Evolutionary conservation across 148 eudicot species (phyloP).

Genomic region (Suaeda aralocaspica): DNA sequence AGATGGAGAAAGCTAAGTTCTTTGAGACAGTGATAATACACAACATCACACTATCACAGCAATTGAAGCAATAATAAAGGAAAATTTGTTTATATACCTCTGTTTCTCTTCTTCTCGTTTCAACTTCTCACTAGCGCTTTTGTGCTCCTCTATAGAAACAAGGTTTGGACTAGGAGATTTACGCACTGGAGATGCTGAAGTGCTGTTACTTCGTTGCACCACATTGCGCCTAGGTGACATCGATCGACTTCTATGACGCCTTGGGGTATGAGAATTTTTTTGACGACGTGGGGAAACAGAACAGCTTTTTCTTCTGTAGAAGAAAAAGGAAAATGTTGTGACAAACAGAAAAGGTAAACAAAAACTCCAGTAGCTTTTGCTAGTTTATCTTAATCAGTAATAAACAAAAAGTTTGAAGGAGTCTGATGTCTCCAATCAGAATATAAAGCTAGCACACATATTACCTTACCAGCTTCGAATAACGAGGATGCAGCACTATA

Average conservation of each 20-base stretch:
- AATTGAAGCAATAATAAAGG: conserved; percentile 6
- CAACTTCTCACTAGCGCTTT: conserved; percentile 61
- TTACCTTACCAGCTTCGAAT: conserved; percentile 63
- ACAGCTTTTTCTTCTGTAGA: conserved; percentile 80
- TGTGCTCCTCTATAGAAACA: conserved; percentile 54
- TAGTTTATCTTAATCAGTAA: conserved; percentile 68
- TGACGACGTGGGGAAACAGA: conserved; percentile 62
- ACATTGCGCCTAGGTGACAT: conserved; percentile 51
- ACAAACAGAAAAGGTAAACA: conserved; percentile 14
- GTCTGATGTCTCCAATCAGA: conserved; percentile 68
- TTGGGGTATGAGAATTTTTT: conserved; percentile 67
- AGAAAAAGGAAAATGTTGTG: conserved; percentile 25
- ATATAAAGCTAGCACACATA: conserved; percentile 70
- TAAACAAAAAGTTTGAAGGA: conserved; percentile 56
- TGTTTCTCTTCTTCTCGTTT: conserved; percentile 80
- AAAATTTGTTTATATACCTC: conserved; percentile 46
- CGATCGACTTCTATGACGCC: conserved; percentile 66
- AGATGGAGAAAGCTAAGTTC: background rate
- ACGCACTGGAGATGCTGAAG: conserved; percentile 50
- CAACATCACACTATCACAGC: background rate
- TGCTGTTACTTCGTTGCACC: conserved; percentile 56
- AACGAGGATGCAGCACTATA: conserved; percentile 38
- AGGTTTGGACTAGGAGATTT: conserved; percentile 54
- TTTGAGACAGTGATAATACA: too few species aligned
- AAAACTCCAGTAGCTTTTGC: conserved; percentile 45